These are phyloP conservation scores for Xylariaceae sp. DNA, from an alignment of 2,329 filamentous ascomycete species.

Conservation along the genomic window DNA sequence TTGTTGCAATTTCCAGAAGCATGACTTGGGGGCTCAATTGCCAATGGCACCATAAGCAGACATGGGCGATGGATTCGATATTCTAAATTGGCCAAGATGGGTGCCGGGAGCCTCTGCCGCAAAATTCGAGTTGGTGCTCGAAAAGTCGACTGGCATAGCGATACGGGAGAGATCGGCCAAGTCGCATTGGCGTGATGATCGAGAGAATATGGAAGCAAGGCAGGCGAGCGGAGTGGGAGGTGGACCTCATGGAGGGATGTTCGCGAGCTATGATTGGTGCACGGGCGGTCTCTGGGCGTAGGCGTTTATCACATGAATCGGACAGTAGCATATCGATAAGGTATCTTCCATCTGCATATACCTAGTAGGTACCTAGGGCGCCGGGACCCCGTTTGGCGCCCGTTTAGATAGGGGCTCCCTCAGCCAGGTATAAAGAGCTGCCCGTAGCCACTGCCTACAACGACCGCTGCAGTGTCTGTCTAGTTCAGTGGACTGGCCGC, in stretches of 20 bases:
- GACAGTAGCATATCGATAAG: constrained; percentile 11
- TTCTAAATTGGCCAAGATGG: neutral
- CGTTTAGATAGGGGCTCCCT: constrained; percentile 2
- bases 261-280: constrained; percentile 23
- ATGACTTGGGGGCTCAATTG: constrained; percentile 9
- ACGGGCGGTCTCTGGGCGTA: constrained; percentile 16
- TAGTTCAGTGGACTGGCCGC: constrained; percentile 26
- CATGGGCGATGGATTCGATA: neutral
- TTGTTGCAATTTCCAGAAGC: neutral
- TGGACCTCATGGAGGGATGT: neutral
- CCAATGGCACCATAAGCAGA: constrained; percentile 11
- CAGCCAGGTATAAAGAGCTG: constrained; percentile 27
- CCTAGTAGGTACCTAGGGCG: too few relatives aligned
- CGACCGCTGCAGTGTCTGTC: constrained; percentile 9
- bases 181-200: neutral
- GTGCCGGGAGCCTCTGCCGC: neutral
- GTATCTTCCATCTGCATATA: too few relatives aligned
- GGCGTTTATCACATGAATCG: constrained; percentile 18
- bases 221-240: neutral
- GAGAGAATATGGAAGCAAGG: neutral
- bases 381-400: neutral
- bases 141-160: neutral
- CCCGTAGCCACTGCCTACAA: constrained; percentile 22
- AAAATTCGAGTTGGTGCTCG: neutral
- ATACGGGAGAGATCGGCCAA: constrained; percentile 3